phyloP scores from a whole-genome alignment of 306 rosid species.

The Sicyos baderoa region DNA sequence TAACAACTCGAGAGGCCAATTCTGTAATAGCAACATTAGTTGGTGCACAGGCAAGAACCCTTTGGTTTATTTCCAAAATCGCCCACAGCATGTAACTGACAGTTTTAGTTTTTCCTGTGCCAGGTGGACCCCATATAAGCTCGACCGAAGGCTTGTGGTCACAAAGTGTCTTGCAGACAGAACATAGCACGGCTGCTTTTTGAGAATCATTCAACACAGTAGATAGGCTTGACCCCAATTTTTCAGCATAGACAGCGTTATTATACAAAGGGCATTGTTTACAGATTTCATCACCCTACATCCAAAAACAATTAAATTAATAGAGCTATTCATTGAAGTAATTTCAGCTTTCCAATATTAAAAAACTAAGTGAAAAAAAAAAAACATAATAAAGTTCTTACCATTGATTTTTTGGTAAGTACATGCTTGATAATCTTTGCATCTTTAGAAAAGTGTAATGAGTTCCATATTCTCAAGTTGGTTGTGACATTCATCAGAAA shows the following conservation, averaged over 20 bases:
- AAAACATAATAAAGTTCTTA: slow-evolving; percentile 22
- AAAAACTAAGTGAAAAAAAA: neutral
- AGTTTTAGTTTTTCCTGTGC: slow-evolving; percentile 79
- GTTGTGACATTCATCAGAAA: slow-evolving; percentile 43
- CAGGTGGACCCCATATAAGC: slow-evolving; percentile 89
- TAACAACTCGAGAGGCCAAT: slow-evolving; percentile 47
- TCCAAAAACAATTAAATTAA: slow-evolving; percentile 8
- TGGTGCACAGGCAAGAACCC: slow-evolving; percentile 72
- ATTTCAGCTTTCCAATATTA: neutral
- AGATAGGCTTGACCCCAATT: slow-evolving; percentile 19
- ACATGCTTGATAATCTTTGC: slow-evolving; percentile 25
- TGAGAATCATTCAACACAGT: slow-evolving; percentile 47
- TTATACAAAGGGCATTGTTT: slow-evolving; percentile 20
- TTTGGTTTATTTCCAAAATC: slow-evolving; percentile 36
- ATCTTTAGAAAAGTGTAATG: slow-evolving; percentile 36
- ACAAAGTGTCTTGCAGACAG: slow-evolving; percentile 37
- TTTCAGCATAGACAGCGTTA: slow-evolving; percentile 19
- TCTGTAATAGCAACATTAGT: slow-evolving; percentile 68
- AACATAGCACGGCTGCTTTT: slow-evolving; percentile 35
- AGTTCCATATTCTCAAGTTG: slow-evolving; percentile 46
- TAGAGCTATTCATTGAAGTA: neutral
- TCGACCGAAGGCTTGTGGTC: slow-evolving; percentile 35
- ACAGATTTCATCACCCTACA: slow-evolving; percentile 35
- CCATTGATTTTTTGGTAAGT: slow-evolving; percentile 28
- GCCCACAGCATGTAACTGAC: slow-evolving; percentile 36